A percentile compares a stretch with the other conserved stretches of the same genome.
These are phyloP conservation scores for Meyerozyma elateridarum DNA, from an alignment of 1,139 yeast species.

Conservation along the genomic window DNA sequence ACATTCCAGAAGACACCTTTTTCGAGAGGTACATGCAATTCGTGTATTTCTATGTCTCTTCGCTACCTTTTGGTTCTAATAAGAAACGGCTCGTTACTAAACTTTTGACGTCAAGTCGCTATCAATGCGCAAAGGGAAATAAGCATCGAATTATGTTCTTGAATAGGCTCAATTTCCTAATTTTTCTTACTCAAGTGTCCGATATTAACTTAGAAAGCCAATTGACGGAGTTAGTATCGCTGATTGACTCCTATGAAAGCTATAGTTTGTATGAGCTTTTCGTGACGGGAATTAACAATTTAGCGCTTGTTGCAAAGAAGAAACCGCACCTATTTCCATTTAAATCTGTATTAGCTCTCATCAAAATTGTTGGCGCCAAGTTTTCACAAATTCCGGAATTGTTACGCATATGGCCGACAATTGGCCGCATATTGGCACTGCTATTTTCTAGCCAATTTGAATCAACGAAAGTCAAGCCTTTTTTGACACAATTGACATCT, in stretches of 20 bases:
- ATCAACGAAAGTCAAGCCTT: neutral
- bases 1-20: slow-evolving; percentile 30
- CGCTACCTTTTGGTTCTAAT: slow-evolving; percentile 21
- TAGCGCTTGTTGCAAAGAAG: neutral
- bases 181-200: slow-evolving; percentile 32
- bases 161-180: slow-evolving; percentile 35
- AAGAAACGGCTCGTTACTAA: slow-evolving; percentile 35
- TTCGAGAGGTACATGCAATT: slow-evolving; percentile 38
- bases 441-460: neutral
- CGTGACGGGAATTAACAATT: slow-evolving; percentile 18
- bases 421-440: neutral
- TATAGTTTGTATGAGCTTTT: slow-evolving; percentile 22
- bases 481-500: too few species aligned
- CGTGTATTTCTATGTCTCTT: slow-evolving; percentile 30
- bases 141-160: slow-evolving; percentile 29
- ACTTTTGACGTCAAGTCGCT: slow-evolving; percentile 35
- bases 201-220: slow-evolving; percentile 30
- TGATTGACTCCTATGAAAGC: slow-evolving; percentile 23
- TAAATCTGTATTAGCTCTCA: neutral
- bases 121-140: slow-evolving; percentile 21
- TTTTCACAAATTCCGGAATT: neutral
- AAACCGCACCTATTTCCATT: neutral
- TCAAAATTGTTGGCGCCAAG: neutral
- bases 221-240: slow-evolving; percentile 22
- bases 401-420: neutral